Evolutionary conservation across 148 eudicot species (phyloP), one percentile per base, ranked within the genome.

Genomic region (Beta vulgaris): DNA sequence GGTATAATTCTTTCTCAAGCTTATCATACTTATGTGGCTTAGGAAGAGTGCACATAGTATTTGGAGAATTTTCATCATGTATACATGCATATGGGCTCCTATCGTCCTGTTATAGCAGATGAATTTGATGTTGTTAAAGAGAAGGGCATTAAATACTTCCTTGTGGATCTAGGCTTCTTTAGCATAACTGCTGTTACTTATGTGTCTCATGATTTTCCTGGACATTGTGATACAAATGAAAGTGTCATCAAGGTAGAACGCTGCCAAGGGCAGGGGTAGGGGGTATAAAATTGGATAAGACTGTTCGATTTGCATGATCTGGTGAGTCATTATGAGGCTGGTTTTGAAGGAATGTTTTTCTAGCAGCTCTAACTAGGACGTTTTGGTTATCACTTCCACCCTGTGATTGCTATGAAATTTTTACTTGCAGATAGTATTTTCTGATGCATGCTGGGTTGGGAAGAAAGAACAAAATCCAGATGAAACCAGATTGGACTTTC

Each of bases 391-490:
- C 58, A 68, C 40, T 49, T 78, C 68, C 58, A 26, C 70, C 34
- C 6, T 25, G 25, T 67, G 69, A 29, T 71, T 53, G 35, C 23
- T 70, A 28, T 57, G 2, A 21, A 64, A 7, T 40, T 54, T 43
- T 61, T 35, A 36, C 51, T 54, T 81, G 76, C 85, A 94, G 98
- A 83, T 94, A 71, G 96, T 91, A 77, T 94, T 94, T 84, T 94
- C 98, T 55, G 98, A 94, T 72, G 97, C 93, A 75, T 94, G 89
- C 80, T 94, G 97, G 98, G 85, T 94, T 37, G 97, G 98, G 73
- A 85, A 60, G 68, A 94, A 88, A 84, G 96, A 94, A 12, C 93
- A 91, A 77, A 94, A 94, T 83, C 97, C 98, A 48, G 89, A 88
- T 68, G 98, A 91, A 84, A 82, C 76, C 70, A 83, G 82, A 72